Conservation (phyloP, 2,329 filamentous ascomycete species). For the Neocucurbitaria cava region DNA sequence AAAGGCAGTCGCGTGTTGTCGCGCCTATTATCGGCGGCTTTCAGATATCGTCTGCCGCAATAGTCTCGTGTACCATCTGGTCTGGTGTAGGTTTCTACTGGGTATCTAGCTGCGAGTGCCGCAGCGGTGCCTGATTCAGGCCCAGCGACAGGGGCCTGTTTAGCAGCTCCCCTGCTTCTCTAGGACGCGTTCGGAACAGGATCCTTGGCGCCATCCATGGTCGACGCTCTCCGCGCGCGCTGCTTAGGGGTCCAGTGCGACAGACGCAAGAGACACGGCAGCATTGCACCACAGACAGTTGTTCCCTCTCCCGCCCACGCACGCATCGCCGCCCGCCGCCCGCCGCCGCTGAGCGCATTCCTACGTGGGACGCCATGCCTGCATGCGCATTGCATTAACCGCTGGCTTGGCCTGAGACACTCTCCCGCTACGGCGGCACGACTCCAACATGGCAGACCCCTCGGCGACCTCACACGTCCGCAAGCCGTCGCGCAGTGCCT, state of each 20-base stretch:
- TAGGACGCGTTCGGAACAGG: constrained; percentile 3
- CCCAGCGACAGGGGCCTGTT: background rate
- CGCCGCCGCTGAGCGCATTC: constrained; percentile 26
- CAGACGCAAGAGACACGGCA: constrained; percentile 8
- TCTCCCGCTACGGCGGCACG: constrained; percentile 11
- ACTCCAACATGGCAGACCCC: constrained; percentile 29
- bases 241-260: background rate
- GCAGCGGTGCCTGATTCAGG: background rate
- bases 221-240: background rate
- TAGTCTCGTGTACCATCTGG: too few species aligned
- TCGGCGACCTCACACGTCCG: constrained; percentile 26
- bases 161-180: background rate
- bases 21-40: too few species aligned
- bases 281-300: constrained; percentile 11
- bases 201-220: constrained; percentile 4
- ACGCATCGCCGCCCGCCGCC: constrained; percentile 4
- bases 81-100: too few species aligned
- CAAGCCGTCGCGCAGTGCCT: constrained; percentile 51
- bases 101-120: background rate
- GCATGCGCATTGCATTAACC: constrained; percentile 30
- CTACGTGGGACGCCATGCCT: constrained; percentile 36
- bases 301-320: constrained; percentile 7
- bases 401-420: constrained; percentile 42
- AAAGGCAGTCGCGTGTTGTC: too few species aligned
- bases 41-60: too few species aligned